phyloP scores from a whole-genome alignment of 2,329 filamentous ascomycete species.

The Cladosporium sp. region DNA sequence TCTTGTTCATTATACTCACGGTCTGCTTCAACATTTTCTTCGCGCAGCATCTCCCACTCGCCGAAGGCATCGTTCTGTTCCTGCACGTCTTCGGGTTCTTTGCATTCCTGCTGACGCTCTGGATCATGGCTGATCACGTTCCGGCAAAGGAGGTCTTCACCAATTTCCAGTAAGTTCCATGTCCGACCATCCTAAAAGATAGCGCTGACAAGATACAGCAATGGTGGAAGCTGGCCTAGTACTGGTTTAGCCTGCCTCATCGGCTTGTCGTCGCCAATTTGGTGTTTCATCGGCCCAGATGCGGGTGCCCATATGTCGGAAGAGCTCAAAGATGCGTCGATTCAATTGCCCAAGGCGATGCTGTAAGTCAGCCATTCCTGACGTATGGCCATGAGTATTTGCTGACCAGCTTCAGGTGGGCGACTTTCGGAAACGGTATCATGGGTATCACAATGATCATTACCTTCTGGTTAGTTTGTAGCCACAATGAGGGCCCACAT shows the following conservation, averaged over 20 bases:
- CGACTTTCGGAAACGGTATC: constrained; percentile 32
- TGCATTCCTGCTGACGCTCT: constrained; percentile 36
- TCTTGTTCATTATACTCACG: constrained; percentile 31
- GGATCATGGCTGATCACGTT: constrained; percentile 28
- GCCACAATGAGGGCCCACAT: neutral
- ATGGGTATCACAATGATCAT: constrained; percentile 33
- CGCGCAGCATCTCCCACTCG: constrained; percentile 29
- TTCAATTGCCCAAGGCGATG: constrained; percentile 39
- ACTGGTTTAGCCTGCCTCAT: constrained; percentile 38
- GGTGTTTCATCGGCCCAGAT: constrained; percentile 33
- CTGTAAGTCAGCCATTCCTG: constrained; percentile 16
- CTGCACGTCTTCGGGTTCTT: constrained; percentile 41
- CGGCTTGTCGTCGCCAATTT: constrained; percentile 36
- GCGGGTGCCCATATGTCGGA: constrained; percentile 34
- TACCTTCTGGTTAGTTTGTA: constrained; percentile 25
- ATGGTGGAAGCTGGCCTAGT: constrained; percentile 35
- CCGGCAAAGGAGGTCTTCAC: constrained; percentile 28
- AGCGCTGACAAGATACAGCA: constrained; percentile 9
- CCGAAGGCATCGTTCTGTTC: constrained; percentile 31
- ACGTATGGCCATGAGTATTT: neutral
- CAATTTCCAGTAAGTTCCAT: constrained; percentile 35
- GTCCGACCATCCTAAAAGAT: constrained; percentile 10
- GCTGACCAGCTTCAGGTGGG: constrained; percentile 19
- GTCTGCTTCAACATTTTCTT: constrained; percentile 32
- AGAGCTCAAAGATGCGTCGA: constrained; percentile 34